Evolutionary conservation across 371 early-diverging fungal species (phyloP).

Genomic region (Agmasoma carcini): DNA sequence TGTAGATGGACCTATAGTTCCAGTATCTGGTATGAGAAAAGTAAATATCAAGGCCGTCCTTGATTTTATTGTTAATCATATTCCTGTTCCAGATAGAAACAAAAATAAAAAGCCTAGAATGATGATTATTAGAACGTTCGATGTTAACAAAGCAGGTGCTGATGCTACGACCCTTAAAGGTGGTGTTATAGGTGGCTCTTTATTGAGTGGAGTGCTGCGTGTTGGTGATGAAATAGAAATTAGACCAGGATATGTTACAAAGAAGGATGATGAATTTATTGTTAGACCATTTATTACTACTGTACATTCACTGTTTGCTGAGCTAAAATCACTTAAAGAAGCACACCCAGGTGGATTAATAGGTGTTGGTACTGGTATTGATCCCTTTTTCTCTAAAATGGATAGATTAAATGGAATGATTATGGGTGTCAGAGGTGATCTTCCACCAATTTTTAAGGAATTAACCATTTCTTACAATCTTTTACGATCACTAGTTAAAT

Average conservation of each 20-base stretch:
- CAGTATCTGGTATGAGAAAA: slow-evolving; percentile 92
- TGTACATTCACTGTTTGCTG: slow-evolving; percentile 77
- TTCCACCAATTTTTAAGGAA: slow-evolving; percentile 84
- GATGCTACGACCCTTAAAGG: slow-evolving; percentile 83
- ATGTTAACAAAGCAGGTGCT: slow-evolving; percentile 97
- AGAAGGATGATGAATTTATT: slow-evolving; percentile 67
- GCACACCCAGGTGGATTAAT: slow-evolving; percentile 99
- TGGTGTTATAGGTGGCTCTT: slow-evolving; percentile 97
- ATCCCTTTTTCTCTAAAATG: slow-evolving; percentile 90
- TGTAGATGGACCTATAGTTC: slow-evolving; percentile 86
- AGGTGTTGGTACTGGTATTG: slow-evolving; percentile 94
- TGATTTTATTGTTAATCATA: slow-evolving; percentile 92
- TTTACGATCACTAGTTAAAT: slow-evolving; percentile 81
- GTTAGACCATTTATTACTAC: slow-evolving; percentile 79
- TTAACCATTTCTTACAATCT: slow-evolving; percentile 86
- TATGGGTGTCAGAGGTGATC: slow-evolving; percentile 76
- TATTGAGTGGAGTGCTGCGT: slow-evolving; percentile 79
- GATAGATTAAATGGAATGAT: slow-evolving; percentile 97
- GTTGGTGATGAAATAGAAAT: slow-evolving; percentile 93
- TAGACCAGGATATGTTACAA: slow-evolving; percentile 86
- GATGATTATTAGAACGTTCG: slow-evolving; percentile 96
- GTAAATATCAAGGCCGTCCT: slow-evolving; percentile 96
- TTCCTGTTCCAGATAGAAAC: slow-evolving; percentile 87
- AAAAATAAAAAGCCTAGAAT: slow-evolving; percentile 73
- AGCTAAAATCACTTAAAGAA: slow-evolving; percentile 75